Evolutionary conservation across 2,329 filamentous ascomycete species (phyloP), one percentile per base, ranked within the genome.

Genomic region (Cyphellophora europaea): DNA sequence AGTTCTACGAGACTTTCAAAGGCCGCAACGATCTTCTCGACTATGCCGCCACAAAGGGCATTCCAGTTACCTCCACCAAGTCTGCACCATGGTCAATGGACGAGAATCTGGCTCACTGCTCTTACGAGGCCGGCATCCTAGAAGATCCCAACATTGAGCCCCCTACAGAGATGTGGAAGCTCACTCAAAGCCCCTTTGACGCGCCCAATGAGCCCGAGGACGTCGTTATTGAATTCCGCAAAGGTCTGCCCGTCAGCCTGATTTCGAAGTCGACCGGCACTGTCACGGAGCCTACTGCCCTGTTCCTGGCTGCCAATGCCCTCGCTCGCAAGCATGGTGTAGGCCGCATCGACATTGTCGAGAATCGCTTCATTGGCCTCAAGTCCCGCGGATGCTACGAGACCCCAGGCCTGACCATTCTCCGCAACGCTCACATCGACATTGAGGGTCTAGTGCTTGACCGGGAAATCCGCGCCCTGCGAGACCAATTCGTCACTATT

Each of bases 341-440:
- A 48, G 84, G 83, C 51, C 70, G 84, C 52, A 79, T 89, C 47
- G 83, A 89, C 59, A 89, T 89, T 54, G 82, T 88, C 42, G 82
- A 86, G 61, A 82, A 83, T 66, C 73, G 83, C 35, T 84, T 81
- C 66, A 81, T 84, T 53, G 83, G 82, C 44, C 69, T 88, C 51
- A 88, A 88, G 69, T 79, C 72, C 48, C 76, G 83, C 52, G 83
- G 83, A 51, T 88, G 82, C 68, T 88, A 88, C 66, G 83, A 88
- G 53, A 71, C 73, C 8, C 73, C 73, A 2, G 73, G 66, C 38
- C 60, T 78, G 27, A 72, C 66, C 23, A 65, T 66, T 51, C 68
- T 76, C 28, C 66, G 72, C 37, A 56, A 63, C 33, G 72, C 72
- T 2, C 73, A 77, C 57, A 55, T 78, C 44, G 74, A 79, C 52